Conservation (phyloP, 2,329 filamentous ascomycete species). For the Botrytis elliptica region DNA sequence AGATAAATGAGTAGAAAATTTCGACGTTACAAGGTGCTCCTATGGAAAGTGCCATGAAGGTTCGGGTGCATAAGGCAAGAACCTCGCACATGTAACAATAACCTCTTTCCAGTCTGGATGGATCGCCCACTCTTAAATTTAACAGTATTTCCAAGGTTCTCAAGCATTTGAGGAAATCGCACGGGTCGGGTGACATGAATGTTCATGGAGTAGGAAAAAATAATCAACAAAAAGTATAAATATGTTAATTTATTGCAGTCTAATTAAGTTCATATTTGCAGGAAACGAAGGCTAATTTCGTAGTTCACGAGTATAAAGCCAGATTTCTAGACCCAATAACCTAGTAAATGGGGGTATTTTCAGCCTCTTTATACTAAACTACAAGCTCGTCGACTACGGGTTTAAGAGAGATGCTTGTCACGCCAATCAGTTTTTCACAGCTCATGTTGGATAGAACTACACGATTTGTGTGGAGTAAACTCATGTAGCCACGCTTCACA, state of each 20-base stretch:
- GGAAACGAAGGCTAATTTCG: not conserved
- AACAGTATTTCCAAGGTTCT: not conserved
- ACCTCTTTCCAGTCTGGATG: not conserved
- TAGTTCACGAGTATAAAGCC: too few relatives aligned
- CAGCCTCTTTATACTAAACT: not conserved
- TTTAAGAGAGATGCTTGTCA: not conserved
- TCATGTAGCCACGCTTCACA: too few relatives aligned
- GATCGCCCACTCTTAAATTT: not conserved
- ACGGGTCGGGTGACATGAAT: accelerated
- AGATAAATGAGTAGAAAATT: not conserved
- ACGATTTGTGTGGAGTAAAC: too few relatives aligned
- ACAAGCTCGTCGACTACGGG: not conserved
- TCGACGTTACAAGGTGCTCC: not conserved
- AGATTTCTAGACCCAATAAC: too few relatives aligned
- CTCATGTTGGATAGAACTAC: not conserved
- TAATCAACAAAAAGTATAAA: not conserved
- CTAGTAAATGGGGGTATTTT: not conserved
- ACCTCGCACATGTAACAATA: not conserved
- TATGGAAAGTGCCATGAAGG: not conserved
- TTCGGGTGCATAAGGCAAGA: not conserved
- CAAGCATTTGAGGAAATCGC: not conserved
- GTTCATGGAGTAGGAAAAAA: not conserved
- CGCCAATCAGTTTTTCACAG: too few relatives aligned
- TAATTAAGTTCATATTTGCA: accelerated
- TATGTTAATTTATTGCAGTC: not conserved